These are phyloP conservation scores for Cryptosporidium felis DNA, from an alignment of 169 alveolate genomes.

Conservation along the genomic window DNA sequence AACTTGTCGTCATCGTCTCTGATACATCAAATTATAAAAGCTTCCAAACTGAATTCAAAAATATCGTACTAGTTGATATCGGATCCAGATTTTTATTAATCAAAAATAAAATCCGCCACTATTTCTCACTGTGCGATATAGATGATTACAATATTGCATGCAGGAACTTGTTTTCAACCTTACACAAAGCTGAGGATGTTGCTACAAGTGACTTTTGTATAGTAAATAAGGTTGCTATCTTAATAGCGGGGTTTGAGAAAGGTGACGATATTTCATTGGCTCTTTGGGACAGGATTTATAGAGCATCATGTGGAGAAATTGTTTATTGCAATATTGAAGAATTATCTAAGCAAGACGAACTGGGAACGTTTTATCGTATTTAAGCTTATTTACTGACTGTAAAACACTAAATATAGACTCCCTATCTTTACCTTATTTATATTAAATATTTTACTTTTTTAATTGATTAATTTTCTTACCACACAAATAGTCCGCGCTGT, in stretches of 20 bases:
- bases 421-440: no score
- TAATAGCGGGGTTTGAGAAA: constrained; percentile 73
- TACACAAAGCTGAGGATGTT: constrained; percentile 84
- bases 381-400: no score
- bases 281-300: constrained; percentile 83
- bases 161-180: constrained; percentile 81
- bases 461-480: no score
- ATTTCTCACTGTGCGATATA: constrained; percentile 73
- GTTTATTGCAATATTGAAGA: constrained; percentile 15
- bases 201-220: constrained; percentile 68
- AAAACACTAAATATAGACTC: no score
- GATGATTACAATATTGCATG: constrained; percentile 81
- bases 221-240: constrained; percentile 68
- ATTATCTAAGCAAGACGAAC: not conserved
- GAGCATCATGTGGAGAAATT: constrained; percentile 84
- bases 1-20: not conserved
- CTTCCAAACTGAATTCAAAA: not conserved
- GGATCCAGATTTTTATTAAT: constrained; percentile 52
- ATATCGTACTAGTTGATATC: constrained; percentile 25
- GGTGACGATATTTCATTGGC: constrained; percentile 81
- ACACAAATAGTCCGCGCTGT: no score
- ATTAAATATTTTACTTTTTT: no score
- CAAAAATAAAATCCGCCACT: constrained; percentile 66
- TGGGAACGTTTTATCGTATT: no score
- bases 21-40: constrained; percentile 12